These are phyloP conservation scores for Ochetophila trinervis DNA, from an alignment of 306 rosid species.

Conservation along the genomic window DNA sequence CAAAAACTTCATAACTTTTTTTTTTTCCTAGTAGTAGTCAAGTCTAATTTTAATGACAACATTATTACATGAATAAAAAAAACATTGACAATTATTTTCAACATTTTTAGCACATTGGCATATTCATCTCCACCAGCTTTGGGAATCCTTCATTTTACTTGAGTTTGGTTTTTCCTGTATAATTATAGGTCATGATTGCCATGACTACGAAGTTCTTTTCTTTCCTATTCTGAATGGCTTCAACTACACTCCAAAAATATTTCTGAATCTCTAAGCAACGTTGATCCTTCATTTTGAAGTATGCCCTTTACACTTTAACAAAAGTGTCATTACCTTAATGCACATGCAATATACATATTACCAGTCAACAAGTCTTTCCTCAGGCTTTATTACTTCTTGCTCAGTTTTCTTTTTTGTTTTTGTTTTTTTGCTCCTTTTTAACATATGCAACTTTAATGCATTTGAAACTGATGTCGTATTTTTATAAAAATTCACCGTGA, in stretches of 20 bases:
- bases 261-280: conserved; percentile 49
- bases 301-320: conserved; percentile 26
- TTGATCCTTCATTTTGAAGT: conserved; percentile 48
- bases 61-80: no score
- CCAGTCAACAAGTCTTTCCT: neutral
- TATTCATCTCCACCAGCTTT: neutral
- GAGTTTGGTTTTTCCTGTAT: no score
- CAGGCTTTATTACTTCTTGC: no score
- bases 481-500: neutral
- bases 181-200: conserved; percentile 6
- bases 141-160: neutral
- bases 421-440: no score
- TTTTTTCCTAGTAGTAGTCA: no score
- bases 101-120: neutral
- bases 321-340: conserved; percentile 18
- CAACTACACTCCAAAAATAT: conserved; percentile 34
- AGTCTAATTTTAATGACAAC: no score
- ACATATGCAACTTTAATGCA: neutral
- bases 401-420: no score
- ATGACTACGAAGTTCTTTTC: conserved; percentile 2
- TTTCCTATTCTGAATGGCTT: conserved; percentile 30
- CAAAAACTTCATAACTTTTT: no score
- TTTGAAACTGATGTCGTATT: neutral
- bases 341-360: conserved; percentile 20
- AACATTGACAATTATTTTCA: neutral